Percentiles rank a stretch among this genome's conserved stretches.
phyloP scores from a whole-genome alignment of 805 yeast genomes.

The Yarrowia keelungensis region DNA sequence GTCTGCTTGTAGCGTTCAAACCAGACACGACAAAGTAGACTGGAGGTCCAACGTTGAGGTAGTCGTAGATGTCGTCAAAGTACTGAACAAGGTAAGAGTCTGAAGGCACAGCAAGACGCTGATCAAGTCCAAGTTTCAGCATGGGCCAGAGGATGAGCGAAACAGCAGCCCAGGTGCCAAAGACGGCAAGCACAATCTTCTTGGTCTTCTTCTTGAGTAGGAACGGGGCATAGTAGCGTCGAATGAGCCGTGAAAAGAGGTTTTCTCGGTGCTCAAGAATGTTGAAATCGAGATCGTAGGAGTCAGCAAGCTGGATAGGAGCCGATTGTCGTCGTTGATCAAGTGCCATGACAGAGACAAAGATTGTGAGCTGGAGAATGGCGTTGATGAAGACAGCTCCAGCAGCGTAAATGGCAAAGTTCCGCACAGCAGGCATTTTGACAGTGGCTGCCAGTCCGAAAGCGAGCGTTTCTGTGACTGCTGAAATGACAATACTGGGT shows the following conservation, averaged over 20 bases:
- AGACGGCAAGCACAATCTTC: slow-evolving; percentile 59
- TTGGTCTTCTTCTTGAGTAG: slow-evolving; percentile 59
- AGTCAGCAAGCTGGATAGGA: slow-evolving; percentile 50
- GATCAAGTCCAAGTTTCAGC: slow-evolving; percentile 83
- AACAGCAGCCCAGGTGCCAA: slow-evolving; percentile 68
- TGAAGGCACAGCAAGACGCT: slow-evolving; percentile 82
- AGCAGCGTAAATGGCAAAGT: slow-evolving; percentile 90
- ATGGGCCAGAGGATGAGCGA: slow-evolving; percentile 74
- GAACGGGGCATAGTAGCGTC: slow-evolving; percentile 63
- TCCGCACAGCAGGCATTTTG: slow-evolving; percentile 94
- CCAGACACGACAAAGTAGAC: slow-evolving; percentile 81
- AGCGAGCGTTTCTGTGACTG: slow-evolving; percentile 78
- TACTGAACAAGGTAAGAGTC: slow-evolving; percentile 83
- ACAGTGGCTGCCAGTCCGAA: slow-evolving; percentile 81
- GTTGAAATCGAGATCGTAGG: slow-evolving; percentile 26
- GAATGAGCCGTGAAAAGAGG: slow-evolving; percentile 55
- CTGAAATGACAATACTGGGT: slow-evolving; percentile 82
- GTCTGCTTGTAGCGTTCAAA: slow-evolving; percentile 65
- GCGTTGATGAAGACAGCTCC: slow-evolving; percentile 83
- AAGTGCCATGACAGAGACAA: slow-evolving; percentile 71
- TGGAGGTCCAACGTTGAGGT: slow-evolving; percentile 90
- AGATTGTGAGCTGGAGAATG: slow-evolving; percentile 78
- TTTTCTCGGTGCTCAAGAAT: slow-evolving; percentile 44
- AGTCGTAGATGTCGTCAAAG: slow-evolving; percentile 74
- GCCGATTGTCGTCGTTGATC: slow-evolving; percentile 60